Evolutionary conservation across 2,329 filamentous ascomycete genomes (phyloP), one percentile per base, ranked within the genome.

Genomic region (Fusarium devonianum): DNA sequence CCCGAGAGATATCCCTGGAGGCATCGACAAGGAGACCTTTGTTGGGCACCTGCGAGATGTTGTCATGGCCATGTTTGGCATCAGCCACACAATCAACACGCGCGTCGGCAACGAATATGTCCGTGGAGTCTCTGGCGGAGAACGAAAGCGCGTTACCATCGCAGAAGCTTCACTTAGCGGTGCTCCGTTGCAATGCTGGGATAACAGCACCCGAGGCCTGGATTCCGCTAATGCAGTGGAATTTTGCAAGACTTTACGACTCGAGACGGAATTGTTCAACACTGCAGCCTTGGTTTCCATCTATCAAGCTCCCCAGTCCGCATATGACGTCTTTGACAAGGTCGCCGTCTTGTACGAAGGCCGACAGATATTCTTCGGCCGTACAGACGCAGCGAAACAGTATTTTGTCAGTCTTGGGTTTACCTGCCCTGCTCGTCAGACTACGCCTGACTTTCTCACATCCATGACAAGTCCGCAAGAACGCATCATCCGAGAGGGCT

Each of bases 391-490:
- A 1, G 67, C 67, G 2, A 67, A 60, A 35, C 30, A 55, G 7
- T 69, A 68, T 13, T 69, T 69, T 19, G 26, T 55, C 12, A 41
- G 66, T 17, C 44, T 69, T 41, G 87, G 87, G 0, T 90, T 88
- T 53, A 74, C 81, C 9, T 87, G 70, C 19, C 73, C 74, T 1
- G 64, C 67, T 0, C 63, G 75, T 19, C 73, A 85, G 59, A 90
- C 87, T 0, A 89, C 86, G 1, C 84, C 87, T 0, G 88, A 91
- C 63, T 91, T 90, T 67, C 68, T 91, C 13, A 90, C 63, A 1
- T 78, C 78, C 0, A 75, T 82, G 28, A 80, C 78, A 1, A 70
- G 65, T 17, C 67, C 71, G 0, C 52, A 62, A 2, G 72, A 74
- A 34, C 66, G 72, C 14, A 49, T 66, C 14, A 50, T 69, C 0